Base-by-base conservation (phyloP, 2,329 filamentous ascomycete species). In the Calonectria crousiana region DNA sequence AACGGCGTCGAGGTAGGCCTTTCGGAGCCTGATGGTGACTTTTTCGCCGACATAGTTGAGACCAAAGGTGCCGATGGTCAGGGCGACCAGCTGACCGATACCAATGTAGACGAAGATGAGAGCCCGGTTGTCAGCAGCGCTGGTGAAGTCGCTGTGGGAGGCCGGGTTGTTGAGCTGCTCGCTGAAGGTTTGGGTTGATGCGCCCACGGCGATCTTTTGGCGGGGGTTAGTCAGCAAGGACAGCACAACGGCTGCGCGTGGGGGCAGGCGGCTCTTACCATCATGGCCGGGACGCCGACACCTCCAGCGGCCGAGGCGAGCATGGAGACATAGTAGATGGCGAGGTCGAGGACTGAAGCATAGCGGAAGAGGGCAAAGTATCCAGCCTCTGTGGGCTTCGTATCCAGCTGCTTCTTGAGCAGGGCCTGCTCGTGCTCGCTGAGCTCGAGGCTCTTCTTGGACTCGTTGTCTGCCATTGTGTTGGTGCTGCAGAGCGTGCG, bases 1-100 rank as follows among this genome's bases (percentile, higher is more conserved):
- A 1, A 86, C 82, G 30, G 84, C 80, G 38, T 86, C 83, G 18
- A 90, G 82, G 73, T 88, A 90, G 18, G 83, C 82, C 34, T 86
- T 82, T 6, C 89, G 77, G 23, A 83, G 77, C 52, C 79, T 84
- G 62, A 85, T 84, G 3, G 86, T 88, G 0, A 86, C 86, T 3
- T 65, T 75, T 34, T 78, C 76, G 1, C 77, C 77, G 9, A 73
- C 75, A 36, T 78, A 47, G n/a, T 52, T 51, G 16, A 49, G 23
- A 30, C 26, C 32, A 13, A 97, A 96, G 85, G 96, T 98, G n/a
- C 94, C 93, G 30, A 96, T 91, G 0, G 95, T 97, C 30, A 91
- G 89, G 2, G 92, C 91, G 53, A 93, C 85, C 77, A 96, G 96
- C 80, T 95, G 93, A 72, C 87, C 94, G 72, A 96, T 92, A 49